A percentile compares a stretch with the other conserved stretches of the same genome.
Conservation (phyloP, 1,284 basidiomycete genomes). For the Ustilago curta region DNA sequence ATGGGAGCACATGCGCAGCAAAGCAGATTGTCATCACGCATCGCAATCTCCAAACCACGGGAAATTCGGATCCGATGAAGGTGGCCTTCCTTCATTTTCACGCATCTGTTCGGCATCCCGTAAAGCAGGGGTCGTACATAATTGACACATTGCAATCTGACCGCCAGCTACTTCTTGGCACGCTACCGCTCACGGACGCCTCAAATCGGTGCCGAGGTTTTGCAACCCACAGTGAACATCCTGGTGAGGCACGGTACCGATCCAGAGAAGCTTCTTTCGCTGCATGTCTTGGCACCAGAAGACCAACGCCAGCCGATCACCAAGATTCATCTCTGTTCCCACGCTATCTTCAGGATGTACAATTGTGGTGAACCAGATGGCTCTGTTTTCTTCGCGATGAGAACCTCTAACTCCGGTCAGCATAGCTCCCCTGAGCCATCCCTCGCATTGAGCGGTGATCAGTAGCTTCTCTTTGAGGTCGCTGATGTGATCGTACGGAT, state of each 20-base stretch:
- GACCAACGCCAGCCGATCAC: background rate
- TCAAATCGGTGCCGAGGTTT: background rate
- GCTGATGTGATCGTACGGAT: background rate
- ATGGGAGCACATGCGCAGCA: no score
- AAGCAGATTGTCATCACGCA: no score
- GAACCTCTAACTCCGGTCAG: constrained; percentile 11
- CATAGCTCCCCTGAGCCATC: constrained; percentile 6
- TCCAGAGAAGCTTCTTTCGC: background rate
- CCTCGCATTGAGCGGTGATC: background rate
- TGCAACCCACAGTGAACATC: constrained; percentile 4
- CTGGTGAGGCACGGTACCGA: constrained; percentile 1
- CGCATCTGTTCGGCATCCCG: no score
- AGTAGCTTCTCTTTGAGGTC: constrained; percentile 5
- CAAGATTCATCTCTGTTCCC: constrained; percentile 1
- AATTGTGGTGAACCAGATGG: constrained; percentile 2
- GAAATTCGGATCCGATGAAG: no score
- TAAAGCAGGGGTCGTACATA: no score
- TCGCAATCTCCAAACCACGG: no score
- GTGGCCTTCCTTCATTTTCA: no score
- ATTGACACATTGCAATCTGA: no score
- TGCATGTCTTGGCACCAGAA: background rate
- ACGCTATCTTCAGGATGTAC: background rate
- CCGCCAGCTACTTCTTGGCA: no score
- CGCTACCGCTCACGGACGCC: constrained; percentile 1
- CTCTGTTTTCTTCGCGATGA: background rate